Evolutionary conservation across 805 yeast genomes (phyloP), one percentile per base, ranked within the genome.

Genomic region (Starmerella potacharoeniae): DNA sequence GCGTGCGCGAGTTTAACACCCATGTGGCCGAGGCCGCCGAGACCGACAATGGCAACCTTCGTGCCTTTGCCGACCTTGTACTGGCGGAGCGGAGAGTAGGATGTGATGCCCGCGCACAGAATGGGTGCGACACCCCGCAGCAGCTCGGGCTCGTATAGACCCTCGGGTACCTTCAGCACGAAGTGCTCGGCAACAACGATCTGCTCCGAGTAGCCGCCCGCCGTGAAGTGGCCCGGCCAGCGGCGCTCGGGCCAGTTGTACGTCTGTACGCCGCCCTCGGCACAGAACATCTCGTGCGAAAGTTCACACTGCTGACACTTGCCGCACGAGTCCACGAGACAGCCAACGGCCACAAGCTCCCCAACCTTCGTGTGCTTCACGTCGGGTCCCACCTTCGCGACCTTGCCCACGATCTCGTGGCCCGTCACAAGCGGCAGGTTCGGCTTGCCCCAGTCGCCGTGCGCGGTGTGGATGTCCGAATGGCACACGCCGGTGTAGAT

Each of bases 341-440:
- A 91, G 61, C 95, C 95, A 51, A 84, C 76, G 51, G 93, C 95
- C 36, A 84, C 91, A 59, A 88, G 74, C 60, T 86, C 83, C 52
- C 95, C 95, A n/a, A 83, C 67, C 66, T 75, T 72, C 69, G 74
- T 53, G 58, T 73, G 71, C 17, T 68, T 62, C 7, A 60, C 84
- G 80, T 77, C 70, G 14, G 73, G 62, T 55, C 91, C 95, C 42
- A 83, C 71, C 37, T 46, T 82, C 29, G 59, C 54, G 33, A 67
- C 68, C 33, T 52, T 58, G 10, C 72, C 73, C 37, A 65, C 64
- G 42, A 68, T 67, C 52, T 69, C 82, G 66, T 78, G 82, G 43
- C 82, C 82, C 57, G 77, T 75, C 28, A 76, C 71, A 60, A 58
- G 66, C 63, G 63, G 73, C 63, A 64, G 66, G 57, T 28, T 14